Evolutionary conservation across 1,139 yeast genomes (phyloP).

Genomic region (Ogataea hybrid): DNA sequence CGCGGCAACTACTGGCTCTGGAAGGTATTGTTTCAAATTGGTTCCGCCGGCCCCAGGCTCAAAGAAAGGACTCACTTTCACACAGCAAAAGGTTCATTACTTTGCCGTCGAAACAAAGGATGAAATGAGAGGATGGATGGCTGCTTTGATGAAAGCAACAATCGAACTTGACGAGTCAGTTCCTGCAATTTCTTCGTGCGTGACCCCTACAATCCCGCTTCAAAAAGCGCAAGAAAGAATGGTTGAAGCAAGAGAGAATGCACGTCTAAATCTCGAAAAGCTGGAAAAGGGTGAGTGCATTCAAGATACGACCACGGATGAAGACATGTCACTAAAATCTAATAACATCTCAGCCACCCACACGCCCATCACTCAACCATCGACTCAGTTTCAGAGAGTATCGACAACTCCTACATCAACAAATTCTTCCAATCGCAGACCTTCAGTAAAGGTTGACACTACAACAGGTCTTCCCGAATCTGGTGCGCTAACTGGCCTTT

Average conservation of each 20-base stretch:
- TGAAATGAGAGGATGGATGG: constrained; percentile 95
- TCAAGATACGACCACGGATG: constrained; percentile 15
- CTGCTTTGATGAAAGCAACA: constrained; percentile 92
- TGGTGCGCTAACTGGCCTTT: constrained; percentile 42
- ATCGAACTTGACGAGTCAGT: constrained; percentile 92
- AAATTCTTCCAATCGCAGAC: constrained; percentile 16
- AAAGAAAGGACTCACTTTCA: constrained; percentile 89
- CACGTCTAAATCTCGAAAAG: constrained; percentile 58
- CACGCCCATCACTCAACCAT: constrained; percentile 20
- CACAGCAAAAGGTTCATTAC: constrained; percentile 93
- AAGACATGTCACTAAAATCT: constrained; percentile 12
- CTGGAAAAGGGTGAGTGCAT: constrained; percentile 34
- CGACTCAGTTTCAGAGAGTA: constrained; percentile 15
- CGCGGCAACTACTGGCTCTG: constrained; percentile 93
- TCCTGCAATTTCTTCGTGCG: constrained; percentile 93
- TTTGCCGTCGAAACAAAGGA: constrained; percentile 92
- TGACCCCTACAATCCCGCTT: constrained; percentile 89
- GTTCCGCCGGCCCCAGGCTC: constrained; percentile 99
- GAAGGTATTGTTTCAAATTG: constrained; percentile 86
- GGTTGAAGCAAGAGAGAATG: constrained; percentile 77
- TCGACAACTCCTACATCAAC: constrained; percentile 19
- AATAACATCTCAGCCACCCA: constrained; percentile 9
- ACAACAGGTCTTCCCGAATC: constrained; percentile 29
- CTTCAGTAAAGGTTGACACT: constrained; percentile 21
- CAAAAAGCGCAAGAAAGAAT: constrained; percentile 83